A percentile compares a stretch with the other conserved stretches of the same genome.
Conservation (phyloP, 768 basidiomycete genomes). For the Megacollybia marginata region DNA sequence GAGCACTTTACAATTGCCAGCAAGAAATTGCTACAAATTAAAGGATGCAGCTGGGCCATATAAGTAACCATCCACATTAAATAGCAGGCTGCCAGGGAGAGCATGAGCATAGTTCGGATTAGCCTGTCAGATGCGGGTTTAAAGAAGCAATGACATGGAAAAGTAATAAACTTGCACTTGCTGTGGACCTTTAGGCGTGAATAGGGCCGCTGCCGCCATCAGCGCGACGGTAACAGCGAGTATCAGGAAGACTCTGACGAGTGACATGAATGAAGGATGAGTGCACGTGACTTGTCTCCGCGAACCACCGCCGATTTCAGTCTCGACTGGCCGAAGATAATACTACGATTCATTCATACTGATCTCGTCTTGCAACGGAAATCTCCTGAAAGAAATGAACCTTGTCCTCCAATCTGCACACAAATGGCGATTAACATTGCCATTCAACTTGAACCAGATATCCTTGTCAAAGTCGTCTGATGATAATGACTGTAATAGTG, state of each 20-base stretch:
- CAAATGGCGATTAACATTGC: too few species aligned
- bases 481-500: too few species aligned
- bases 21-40: conserved; percentile 57
- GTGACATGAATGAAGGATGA: too few species aligned
- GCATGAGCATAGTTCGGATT: conserved; percentile 71
- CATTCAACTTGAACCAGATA: too few species aligned
- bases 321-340: too few species aligned
- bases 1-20: background rate
- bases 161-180: conserved; percentile 62
- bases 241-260: conserved; percentile 25
- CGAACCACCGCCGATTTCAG: too few species aligned
- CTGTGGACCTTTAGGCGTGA: conserved; percentile 79
- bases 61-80: conserved; percentile 99
- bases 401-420: too few species aligned
- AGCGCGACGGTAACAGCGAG: conserved; percentile 59
- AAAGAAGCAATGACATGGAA: background rate
- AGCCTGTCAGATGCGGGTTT: conserved; percentile 40
- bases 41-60: conserved; percentile 86
- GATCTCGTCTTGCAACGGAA: too few species aligned
- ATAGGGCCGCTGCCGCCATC: conserved; percentile 57
- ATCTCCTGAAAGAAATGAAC: too few species aligned
- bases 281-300: too few species aligned
- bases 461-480: too few species aligned
- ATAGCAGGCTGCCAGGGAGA: conserved; percentile 79
- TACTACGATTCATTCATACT: too few species aligned